Evolutionary conservation across 1,139 yeast genomes (phyloP), one percentile per base, ranked within the genome.

Genomic region (Zygoascus meyerae): DNA sequence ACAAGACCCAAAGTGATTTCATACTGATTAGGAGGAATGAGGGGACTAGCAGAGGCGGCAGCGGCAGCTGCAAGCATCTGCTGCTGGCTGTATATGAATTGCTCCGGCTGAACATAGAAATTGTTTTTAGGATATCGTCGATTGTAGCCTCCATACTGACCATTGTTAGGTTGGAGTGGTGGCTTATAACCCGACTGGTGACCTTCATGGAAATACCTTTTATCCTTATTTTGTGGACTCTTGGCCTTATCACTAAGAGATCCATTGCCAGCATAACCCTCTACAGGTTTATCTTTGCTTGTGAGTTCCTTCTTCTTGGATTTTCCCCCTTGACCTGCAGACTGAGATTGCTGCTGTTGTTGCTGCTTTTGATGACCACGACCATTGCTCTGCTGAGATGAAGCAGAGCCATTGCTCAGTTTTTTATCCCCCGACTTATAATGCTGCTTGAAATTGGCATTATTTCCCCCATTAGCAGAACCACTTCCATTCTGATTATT

Each of bases 1-100:
- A 68, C 59, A 41, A 63, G 49, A 35, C 59, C 56, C 44, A 67
- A 49, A 11, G 66, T 53, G 41, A 58, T 53, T 34, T 63, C 66
- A 45, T 54, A 58, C 31, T 53, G 58, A 18, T 48, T 47, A 34
- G 57, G 53, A 44, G 53, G 47, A 16, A 52, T 44, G 18, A 46
- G 47, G n/a, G 51, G 45, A 26, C 35, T 35, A n/a, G 48, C 34
- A 14, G 49, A 46, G 2, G 47, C 47, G n/a, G 53, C 48, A n/a
- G 45, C 48, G 30, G 39, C 42, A n/a, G 45, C 45, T 11, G 58
- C 49, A 42, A 55, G 48, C 49, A 55, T 46, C 44, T 44, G 43
- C 34, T 44, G 47, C 29, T 40, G 55, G 33, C 52, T 54, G 46
- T 53, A 54, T 46, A 53, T 34, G 41, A 48, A 52, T 7, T 21